These are phyloP conservation scores for Capsicum pubescens DNA, from an alignment of 257 asterid species.

Conservation along the genomic window DNA sequence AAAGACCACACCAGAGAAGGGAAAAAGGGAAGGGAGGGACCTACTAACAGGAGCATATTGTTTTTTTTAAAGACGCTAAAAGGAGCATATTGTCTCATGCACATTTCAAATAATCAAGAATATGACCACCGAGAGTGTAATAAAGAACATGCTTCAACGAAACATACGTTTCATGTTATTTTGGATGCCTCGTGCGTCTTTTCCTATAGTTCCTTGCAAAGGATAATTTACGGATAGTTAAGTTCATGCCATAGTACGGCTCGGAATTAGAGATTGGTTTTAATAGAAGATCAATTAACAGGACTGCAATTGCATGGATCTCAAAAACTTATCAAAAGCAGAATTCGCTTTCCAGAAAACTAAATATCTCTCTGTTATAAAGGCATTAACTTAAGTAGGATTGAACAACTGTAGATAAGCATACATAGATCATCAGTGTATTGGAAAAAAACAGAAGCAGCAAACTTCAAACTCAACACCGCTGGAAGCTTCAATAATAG, in stretches of 20 bases:
- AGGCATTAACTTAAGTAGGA: background rate
- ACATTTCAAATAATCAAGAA: background rate
- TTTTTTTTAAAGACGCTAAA: background rate
- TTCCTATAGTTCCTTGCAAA: background rate
- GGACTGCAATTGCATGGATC: background rate
- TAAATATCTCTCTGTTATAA: background rate
- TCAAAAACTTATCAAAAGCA: background rate
- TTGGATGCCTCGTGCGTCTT: background rate
- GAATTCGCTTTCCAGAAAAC: background rate
- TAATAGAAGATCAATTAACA: conserved; percentile 2
- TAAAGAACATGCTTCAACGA: background rate
- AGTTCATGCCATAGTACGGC: background rate
- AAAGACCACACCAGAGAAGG: background rate
- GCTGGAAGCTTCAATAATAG: too few relatives aligned
- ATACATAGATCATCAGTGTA: background rate
- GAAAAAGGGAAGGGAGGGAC: background rate
- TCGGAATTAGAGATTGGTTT: background rate
- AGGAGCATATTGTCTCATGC: background rate
- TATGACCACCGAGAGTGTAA: background rate
- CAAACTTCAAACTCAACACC: too few relatives aligned
- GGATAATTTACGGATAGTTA: background rate
- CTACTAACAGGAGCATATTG: background rate
- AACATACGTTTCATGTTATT: background rate
- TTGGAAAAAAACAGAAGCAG: too few relatives aligned
- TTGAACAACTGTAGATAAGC: background rate